Conservation (phyloP, 768 basidiomycete species). For the Antrodiella citrinella region DNA sequence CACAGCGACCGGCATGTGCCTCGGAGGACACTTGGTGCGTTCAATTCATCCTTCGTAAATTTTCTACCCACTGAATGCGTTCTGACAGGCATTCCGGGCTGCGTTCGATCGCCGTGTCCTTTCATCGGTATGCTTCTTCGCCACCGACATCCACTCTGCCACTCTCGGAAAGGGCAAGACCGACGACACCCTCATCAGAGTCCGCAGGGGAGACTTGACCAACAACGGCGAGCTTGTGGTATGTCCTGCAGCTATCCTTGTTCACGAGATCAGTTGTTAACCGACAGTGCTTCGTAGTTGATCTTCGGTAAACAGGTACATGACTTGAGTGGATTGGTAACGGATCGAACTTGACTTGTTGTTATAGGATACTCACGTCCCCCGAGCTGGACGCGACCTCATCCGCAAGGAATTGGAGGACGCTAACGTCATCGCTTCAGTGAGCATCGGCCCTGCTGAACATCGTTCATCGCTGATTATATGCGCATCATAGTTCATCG, state of each 20-base stretch:
- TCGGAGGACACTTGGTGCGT: constrained; percentile 76
- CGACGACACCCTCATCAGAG: constrained; percentile 74
- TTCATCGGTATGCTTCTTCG: constrained; percentile 89
- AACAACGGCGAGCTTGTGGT: constrained; percentile 82
- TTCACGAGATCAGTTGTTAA: not conserved
- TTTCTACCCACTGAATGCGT: constrained; percentile 14
- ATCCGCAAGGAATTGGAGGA: constrained; percentile 82
- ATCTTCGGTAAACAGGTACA: constrained; percentile 90
- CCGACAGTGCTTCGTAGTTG: constrained; percentile 43
- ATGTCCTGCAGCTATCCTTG: constrained; percentile 20
- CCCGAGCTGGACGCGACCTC: constrained; percentile 76
- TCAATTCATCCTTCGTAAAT: constrained; percentile 22
- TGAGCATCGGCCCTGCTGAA: too few species aligned
- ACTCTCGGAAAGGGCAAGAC: constrained; percentile 78
- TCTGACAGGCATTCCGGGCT: constrained; percentile 54
- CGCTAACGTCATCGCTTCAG: constrained; percentile 60
- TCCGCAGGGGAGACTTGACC: constrained; percentile 65
- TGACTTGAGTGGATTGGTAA: too few species aligned
- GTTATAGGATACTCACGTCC: constrained; percentile 83
- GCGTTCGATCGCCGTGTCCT: constrained; percentile 82
- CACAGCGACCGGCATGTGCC: constrained; percentile 83
- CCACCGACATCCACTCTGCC: constrained; percentile 86
- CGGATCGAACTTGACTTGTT: too few species aligned
- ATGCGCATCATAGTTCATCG: constrained; percentile 57
- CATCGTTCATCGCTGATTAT: not conserved